These are phyloP conservation scores for Helotiales sp. DNA, from an alignment of 2,329 filamentous ascomycete genomes.

Conservation along the genomic window DNA sequence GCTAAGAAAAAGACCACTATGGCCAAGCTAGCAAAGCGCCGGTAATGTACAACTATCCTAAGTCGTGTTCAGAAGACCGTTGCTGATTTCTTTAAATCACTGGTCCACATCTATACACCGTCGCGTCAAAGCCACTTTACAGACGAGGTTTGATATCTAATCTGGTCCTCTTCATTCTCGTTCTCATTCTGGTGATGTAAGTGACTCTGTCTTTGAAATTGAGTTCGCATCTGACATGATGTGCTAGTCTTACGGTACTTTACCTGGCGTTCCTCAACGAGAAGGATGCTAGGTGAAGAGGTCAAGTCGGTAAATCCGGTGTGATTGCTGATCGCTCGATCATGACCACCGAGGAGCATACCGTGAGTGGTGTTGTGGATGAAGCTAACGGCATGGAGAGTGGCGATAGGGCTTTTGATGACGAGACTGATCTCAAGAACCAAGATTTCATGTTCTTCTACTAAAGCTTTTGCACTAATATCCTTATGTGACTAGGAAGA, in stretches of 20 bases:
- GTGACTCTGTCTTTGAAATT: constrained; percentile 7
- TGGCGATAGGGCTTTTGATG: constrained; percentile 59
- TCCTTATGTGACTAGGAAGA: too few relatives aligned
- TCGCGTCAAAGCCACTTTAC: constrained; percentile 63
- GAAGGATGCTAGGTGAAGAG: constrained; percentile 58
- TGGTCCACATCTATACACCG: constrained; percentile 67
- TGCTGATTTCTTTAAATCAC: constrained; percentile 49
- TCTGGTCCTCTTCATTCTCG: constrained; percentile 62
- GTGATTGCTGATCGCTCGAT: constrained; percentile 64
- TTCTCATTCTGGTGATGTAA: constrained; percentile 58
- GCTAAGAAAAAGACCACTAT: constrained; percentile 73
- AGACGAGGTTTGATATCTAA: constrained; percentile 57
- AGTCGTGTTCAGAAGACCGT: too few relatives aligned
- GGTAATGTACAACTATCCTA: constrained; percentile 56
- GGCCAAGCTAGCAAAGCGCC: constrained; percentile 64
- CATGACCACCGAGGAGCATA: constrained; percentile 52
- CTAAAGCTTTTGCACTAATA: too few relatives aligned
- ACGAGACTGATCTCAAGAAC: constrained; percentile 64
- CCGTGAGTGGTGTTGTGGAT: constrained; percentile 43
- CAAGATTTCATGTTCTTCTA: constrained; percentile 67
- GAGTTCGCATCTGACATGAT: neutral
- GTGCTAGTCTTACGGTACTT: constrained; percentile 43
- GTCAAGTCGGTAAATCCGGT: constrained; percentile 63
- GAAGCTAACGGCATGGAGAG: constrained; percentile 34
- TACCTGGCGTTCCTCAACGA: constrained; percentile 60